A percentile compares a stretch with the other conserved stretches of the same genome.
phyloP scores from a whole-genome alignment of 1,284 basidiomycete species.

The Anthracocystis panici-leucophaei region DNA sequence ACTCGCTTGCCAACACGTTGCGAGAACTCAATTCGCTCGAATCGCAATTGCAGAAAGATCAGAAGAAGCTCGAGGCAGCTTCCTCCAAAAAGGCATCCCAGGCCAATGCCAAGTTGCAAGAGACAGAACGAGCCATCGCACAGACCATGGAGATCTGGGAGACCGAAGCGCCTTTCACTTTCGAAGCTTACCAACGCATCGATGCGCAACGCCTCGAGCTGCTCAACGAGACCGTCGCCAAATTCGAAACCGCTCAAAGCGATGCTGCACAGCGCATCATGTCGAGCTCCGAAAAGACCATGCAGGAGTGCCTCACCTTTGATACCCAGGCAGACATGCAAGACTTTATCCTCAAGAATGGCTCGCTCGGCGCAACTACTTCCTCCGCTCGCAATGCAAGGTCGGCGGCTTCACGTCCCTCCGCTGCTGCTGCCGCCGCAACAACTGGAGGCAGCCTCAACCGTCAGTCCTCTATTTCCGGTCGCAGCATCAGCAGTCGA shows the following conservation, averaged over 20 bases:
- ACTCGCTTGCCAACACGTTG: conserved; percentile 53
- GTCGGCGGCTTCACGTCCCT: conserved; percentile 15
- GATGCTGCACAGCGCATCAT: conserved; percentile 61
- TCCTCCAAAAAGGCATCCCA: conserved; percentile 60
- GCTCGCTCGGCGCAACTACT: conserved; percentile 8
- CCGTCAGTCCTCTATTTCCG: conserved; percentile 31
- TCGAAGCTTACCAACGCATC: conserved; percentile 63
- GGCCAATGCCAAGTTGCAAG: conserved; percentile 52
- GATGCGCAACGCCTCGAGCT: conserved; percentile 62
- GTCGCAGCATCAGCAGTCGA: conserved; percentile 49
- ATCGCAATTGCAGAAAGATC: conserved; percentile 63
- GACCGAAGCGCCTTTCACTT: conserved; percentile 56
- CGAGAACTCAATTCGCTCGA: conserved; percentile 66
- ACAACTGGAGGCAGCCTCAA: conserved; percentile 14
- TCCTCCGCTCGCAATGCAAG: conserved; percentile 28
- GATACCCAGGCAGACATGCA: conserved; percentile 63
- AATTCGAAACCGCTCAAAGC: conserved; percentile 61
- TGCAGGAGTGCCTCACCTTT: conserved; percentile 59
- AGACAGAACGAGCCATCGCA: conserved; percentile 57
- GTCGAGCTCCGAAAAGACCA: conserved; percentile 61
- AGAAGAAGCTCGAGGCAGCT: conserved; percentile 61
- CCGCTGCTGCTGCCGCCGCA: conserved; percentile 2
- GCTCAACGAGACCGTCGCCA: conserved; percentile 62
- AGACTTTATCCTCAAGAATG: conserved; percentile 59
- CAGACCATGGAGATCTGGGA: conserved; percentile 60